Conservation (phyloP, 2,329 filamentous ascomycete species). For the Nothomitra cinnamomea region DNA sequence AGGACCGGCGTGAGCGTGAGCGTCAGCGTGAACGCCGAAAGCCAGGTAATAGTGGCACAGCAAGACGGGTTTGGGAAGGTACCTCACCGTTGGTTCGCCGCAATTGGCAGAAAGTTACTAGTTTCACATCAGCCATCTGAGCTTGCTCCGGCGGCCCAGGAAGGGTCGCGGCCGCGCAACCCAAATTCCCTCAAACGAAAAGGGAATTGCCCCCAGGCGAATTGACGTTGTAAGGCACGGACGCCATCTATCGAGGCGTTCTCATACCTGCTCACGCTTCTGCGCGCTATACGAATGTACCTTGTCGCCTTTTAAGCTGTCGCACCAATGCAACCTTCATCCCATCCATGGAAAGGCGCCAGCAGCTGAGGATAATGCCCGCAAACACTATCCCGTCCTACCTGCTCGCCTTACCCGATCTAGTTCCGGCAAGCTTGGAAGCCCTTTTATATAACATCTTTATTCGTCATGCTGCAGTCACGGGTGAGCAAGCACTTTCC, state of each 20-base stretch:
- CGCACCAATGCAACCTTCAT: background rate
- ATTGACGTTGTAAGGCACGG: background rate
- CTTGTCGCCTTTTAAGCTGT: constrained; percentile 1
- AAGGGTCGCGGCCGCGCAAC: too few species aligned
- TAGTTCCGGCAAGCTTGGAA: background rate
- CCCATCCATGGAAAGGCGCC: background rate
- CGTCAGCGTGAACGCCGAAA: too few species aligned
- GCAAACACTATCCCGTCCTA: background rate
- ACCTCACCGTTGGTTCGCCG: background rate
- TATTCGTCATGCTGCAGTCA: constrained; percentile 1
- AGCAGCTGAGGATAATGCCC: constrained; percentile 2
- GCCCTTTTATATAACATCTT: background rate
- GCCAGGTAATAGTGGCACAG: too few species aligned
- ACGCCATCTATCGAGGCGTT: background rate
- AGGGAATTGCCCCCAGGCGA: background rate
- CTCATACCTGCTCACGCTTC: too few species aligned
- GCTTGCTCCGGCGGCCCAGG: background rate
- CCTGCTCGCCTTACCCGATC: background rate
- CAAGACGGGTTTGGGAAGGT: background rate
- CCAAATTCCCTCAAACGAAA: background rate
- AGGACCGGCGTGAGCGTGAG: too few species aligned
- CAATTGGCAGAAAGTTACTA: background rate
- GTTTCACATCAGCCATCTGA: constrained; percentile 3
- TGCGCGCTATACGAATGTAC: background rate
- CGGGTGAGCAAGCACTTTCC: constrained; percentile 3